Evolutionary conservation across 305 asterid genomes (phyloP).

Genomic region (Euphrasia arctica): DNA sequence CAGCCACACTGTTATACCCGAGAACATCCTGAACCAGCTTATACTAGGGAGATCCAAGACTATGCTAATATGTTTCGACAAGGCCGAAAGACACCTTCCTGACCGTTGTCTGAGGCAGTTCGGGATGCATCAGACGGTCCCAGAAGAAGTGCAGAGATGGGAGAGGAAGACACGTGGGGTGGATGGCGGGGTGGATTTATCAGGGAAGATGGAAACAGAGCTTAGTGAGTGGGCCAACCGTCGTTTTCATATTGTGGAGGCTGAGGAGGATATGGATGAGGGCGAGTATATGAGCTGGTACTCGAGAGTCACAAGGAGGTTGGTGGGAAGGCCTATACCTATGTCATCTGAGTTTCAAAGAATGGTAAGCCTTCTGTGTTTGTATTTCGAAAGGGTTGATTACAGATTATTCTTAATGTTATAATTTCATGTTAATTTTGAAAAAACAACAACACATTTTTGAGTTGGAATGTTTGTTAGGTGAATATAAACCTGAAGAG

Average conservation of each 20-base stretch:
- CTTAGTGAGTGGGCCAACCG: constrained; percentile 85
- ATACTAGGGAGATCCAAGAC: constrained; percentile 93
- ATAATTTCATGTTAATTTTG: not conserved
- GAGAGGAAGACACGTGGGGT: constrained; percentile 97
- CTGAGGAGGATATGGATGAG: constrained; percentile 80
- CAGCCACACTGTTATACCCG: constrained; percentile 78
- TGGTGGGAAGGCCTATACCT: constrained; percentile 85
- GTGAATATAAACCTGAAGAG: not conserved
- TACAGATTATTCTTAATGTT: too few relatives aligned
- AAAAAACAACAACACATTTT: not conserved
- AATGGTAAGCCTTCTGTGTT: constrained; percentile 65
- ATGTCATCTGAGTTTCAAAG: constrained; percentile 87
- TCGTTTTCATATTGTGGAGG: constrained; percentile 69
- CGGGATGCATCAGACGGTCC: constrained; percentile 80
- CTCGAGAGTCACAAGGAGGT: constrained; percentile 58
- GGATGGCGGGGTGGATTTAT: constrained; percentile 85
- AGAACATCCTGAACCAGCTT: constrained; percentile 62
- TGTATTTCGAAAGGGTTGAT: too few relatives aligned
- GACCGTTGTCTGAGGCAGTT: constrained; percentile 93
- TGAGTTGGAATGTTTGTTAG: not conserved
- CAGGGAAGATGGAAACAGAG: constrained; percentile 84
- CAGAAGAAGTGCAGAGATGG: constrained; percentile 81
- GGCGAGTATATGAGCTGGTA: constrained; percentile 88
- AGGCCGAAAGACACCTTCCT: constrained; percentile 95
- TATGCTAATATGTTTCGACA: constrained; percentile 91